Base-by-base conservation (phyloP, 768 basidiomycete species). In the Suillus sp. region DNA sequence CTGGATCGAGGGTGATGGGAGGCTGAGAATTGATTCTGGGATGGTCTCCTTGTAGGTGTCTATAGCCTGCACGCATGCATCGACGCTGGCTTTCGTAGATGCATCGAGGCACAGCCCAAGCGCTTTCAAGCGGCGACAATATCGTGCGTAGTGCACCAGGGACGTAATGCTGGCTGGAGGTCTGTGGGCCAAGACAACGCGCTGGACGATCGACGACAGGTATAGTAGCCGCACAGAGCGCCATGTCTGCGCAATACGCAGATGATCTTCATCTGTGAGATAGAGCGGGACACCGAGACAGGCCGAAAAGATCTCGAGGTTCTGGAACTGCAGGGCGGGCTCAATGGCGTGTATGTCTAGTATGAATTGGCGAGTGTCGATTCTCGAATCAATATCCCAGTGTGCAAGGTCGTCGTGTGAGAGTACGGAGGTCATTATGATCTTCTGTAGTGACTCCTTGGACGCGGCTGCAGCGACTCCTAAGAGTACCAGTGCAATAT, bases 311-410 rank as follows among this genome's bases (percentile, higher is more conserved):
- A 57, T 42, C 18, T 57, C 56, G 18, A 57, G 25, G 27, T 40
- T 57, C 10, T 18, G 56, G 27, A 57, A 57, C 20, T 42, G 56
- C 25, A 57, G 18, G 25, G 56, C 56, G 5, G 56, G 56, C 25
- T 57, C 56, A 4, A 57, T 57, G 14, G 56, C 56, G 27, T 30
- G 9, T 40, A 57, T 57, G 56, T 57, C 56, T 57, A 57, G 56
- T 6, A 40, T 38, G 25, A 30, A 57, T 40, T 57, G 56, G 18
- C 27, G 56, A 25, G 38, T 40, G 20, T 57, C 25, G 38, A 57
- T 40, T 57, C 25, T 25, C 0, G 38, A 57, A 20, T 57, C 16
- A 11, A 25, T 10, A 20, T 57, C 56, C 56, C 56, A 57, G 20
- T 40, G 25, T 16, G 38, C 38, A 40, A 57, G 56, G 27, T 57